A percentile compares a stretch with the other conserved stretches of the same genome.
Conservation (phyloP, 345 rosid species). For the Pistacia vera region DNA sequence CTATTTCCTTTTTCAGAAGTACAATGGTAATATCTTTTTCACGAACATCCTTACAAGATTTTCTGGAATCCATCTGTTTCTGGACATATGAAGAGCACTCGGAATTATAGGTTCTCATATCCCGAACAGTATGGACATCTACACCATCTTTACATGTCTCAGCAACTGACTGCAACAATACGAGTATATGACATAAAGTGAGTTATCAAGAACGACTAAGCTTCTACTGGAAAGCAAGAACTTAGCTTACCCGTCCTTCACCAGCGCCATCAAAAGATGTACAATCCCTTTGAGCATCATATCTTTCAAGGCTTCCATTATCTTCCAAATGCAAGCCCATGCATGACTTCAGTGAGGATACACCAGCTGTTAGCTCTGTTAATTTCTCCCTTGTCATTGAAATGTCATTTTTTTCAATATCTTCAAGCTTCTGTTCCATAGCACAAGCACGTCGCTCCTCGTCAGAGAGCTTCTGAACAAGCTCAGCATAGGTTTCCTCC, state of each 20-base stretch:
- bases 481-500: constrained; percentile 47
- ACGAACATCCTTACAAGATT: constrained; percentile 26
- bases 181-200: constrained; percentile 20
- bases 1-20: constrained; percentile 76
- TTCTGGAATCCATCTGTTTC: constrained; percentile 27
- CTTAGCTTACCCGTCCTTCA: constrained; percentile 63
- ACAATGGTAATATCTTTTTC: constrained; percentile 58
- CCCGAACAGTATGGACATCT: constrained; percentile 24
- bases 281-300: constrained; percentile 27
- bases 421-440: constrained; percentile 59
- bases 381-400: constrained; percentile 58
- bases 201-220: constrained; percentile 9
- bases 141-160: constrained; percentile 23
- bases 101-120: constrained; percentile 29
- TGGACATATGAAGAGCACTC: constrained; percentile 30
- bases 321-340: constrained; percentile 42
- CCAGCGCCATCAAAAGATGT: constrained; percentile 22
- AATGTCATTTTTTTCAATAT: constrained; percentile 58
- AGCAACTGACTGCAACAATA: constrained; percentile 48
- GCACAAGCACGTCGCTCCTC: constrained; percentile 49
- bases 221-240: constrained; percentile 19
- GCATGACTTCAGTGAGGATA: constrained; percentile 60
- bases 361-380: constrained; percentile 59
- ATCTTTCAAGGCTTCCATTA: constrained; percentile 32
- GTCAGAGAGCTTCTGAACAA: constrained; percentile 46